A percentile compares a stretch with the other conserved stretches of the same genome.
Evolutionary conservation across 345 rosid species (phyloP).

Genomic region (Noccaea bulbosa): DNA sequence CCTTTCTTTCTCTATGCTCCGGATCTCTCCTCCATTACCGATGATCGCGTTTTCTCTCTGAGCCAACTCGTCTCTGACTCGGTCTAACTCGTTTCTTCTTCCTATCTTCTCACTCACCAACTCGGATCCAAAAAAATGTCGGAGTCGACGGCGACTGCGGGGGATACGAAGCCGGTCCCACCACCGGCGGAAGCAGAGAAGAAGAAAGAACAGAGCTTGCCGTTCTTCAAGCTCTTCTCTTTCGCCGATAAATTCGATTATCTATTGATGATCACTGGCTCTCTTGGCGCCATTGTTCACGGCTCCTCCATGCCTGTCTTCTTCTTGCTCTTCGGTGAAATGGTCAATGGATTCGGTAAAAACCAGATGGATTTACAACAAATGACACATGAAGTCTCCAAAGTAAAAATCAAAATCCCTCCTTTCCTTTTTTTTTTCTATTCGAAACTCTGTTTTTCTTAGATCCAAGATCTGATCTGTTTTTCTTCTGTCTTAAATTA

Average conservation of each 20-base stretch:
- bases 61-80: conserved; percentile 33
- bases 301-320: conserved; percentile 99
- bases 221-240: conserved; percentile 89
- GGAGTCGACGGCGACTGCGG: conserved; percentile 46
- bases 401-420: conserved; percentile 44
- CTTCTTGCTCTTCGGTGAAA: conserved; percentile 92
- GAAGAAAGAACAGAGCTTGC: conserved; percentile 94
- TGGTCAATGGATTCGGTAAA: conserved; percentile 98
- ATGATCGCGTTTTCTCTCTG: conserved; percentile 30
- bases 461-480: conserved; percentile 58
- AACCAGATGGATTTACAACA: conserved; percentile 87
- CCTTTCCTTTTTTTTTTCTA: neutral
- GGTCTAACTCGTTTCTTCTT: conserved; percentile 14
- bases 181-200: conserved; percentile 76
- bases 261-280: conserved; percentile 73
- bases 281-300: conserved; percentile 87
- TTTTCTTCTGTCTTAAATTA: conserved; percentile 36
- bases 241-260: conserved; percentile 93
- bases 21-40: conserved; percentile 34
- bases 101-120: neutral
- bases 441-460: neutral
- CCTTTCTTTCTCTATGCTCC: conserved; percentile 26
- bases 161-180: conserved; percentile 60
- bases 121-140: conserved; percentile 53
- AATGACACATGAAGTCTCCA: conserved; percentile 94